A percentile compares a stretch with the other conserved stretches of the same genome.
Evolutionary conservation across 139 green algal species (phyloP).

Genomic region (Chlorella sp.): DNA sequence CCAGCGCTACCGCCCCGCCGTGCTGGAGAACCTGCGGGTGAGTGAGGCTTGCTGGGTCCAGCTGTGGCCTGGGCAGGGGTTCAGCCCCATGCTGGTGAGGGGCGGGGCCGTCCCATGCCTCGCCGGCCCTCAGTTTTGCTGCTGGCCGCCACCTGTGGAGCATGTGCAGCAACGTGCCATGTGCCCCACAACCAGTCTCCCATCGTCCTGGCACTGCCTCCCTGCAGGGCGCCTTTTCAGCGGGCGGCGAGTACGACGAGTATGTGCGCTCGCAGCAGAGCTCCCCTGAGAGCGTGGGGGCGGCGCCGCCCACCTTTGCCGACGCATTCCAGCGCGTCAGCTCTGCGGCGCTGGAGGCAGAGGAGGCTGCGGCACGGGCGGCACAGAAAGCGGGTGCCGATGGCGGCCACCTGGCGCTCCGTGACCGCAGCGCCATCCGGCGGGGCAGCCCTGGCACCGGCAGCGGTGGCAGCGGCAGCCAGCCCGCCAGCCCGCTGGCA

Average conservation of each 20-base stretch:
- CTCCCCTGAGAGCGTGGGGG: not conserved
- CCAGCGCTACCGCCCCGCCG: conserved; percentile 40
- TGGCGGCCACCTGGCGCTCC: not conserved
- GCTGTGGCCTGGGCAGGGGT: too few species aligned
- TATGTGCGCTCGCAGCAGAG: not conserved
- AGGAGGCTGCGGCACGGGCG: not conserved
- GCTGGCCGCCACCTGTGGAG: too few species aligned
- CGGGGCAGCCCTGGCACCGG: not conserved
- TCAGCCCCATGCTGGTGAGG: too few species aligned
- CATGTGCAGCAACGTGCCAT: too few species aligned
- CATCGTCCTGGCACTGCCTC: too few species aligned
- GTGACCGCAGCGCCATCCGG: not conserved
- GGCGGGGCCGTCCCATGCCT: too few species aligned
- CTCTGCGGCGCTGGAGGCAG: not conserved
- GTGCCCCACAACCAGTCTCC: too few species aligned
- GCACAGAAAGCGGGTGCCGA: not conserved
- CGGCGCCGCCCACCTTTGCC: not conserved
- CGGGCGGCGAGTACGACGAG: not conserved
- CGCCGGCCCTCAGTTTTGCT: too few species aligned
- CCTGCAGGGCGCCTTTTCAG: conserved; percentile 10
- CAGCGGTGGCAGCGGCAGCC: not conserved
- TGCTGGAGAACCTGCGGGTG: conserved; percentile 29
- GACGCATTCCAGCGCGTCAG: not conserved
- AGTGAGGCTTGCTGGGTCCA: not conserved
- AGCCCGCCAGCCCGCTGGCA: not conserved